Evolutionary conservation across 1,284 basidiomycete genomes (phyloP).

Genomic region (Ceratobasidium sp.): DNA sequence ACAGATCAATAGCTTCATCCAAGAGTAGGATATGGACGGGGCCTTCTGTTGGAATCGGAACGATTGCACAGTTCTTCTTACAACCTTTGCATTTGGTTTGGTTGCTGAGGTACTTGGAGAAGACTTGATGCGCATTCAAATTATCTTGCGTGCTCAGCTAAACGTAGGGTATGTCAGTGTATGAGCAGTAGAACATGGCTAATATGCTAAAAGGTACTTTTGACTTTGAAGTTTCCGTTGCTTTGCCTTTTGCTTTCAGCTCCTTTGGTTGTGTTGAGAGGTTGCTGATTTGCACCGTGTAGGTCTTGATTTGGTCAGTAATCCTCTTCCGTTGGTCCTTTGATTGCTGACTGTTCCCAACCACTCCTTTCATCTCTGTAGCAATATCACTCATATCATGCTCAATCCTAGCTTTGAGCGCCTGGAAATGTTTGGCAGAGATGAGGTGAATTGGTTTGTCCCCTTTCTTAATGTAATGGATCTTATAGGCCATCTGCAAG

Average conservation of each 20-base stretch:
- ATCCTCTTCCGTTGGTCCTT: neutral
- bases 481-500: too few relatives aligned
- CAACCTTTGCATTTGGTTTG: constrained; percentile 2
- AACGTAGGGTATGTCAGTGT: too few relatives aligned
- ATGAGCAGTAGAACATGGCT: too few relatives aligned
- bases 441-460: neutral
- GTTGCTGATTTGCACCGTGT: neutral
- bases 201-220: neutral
- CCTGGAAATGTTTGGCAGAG: neutral
- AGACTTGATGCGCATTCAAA: neutral
- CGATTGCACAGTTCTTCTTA: neutral
- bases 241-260: neutral
- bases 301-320: neutral
- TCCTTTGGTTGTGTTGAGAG: neutral
- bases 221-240: neutral
- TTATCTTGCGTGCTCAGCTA: too few relatives aligned
- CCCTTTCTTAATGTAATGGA: neutral
- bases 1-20: neutral
- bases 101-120: constrained; percentile 7
- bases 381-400: neutral
- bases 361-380: neutral
- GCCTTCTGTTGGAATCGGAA: neutral
- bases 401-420: neutral
- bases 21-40: neutral
- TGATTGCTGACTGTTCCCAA: neutral